Conservation (phyloP, 768 basidiomycete genomes). For the Naganishia antarctica region DNA sequence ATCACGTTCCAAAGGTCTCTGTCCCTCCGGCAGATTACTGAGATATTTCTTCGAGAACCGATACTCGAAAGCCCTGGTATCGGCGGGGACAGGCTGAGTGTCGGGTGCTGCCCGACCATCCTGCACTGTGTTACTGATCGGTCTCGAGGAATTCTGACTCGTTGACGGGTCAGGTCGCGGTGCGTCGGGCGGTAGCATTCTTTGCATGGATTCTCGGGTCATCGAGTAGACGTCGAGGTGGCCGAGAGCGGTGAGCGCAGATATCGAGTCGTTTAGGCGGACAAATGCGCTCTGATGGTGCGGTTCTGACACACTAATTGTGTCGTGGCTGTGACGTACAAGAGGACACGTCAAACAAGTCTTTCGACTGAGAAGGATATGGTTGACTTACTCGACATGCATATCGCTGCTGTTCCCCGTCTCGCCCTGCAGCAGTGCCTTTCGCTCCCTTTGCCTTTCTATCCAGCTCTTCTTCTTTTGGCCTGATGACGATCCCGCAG, state of each 20-base stretch:
- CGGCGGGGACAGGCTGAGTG: slow-evolving; percentile 26
- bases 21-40: slow-evolving; percentile 39
- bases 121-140: slow-evolving; percentile 14
- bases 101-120: background rate
- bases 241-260: slow-evolving; percentile 43
- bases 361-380: too few species aligned
- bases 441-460: slow-evolving; percentile 46
- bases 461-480: slow-evolving; percentile 57
- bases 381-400: slow-evolving; percentile 28
- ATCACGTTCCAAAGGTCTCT: slow-evolving; percentile 48
- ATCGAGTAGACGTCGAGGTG: slow-evolving; percentile 50
- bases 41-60: slow-evolving; percentile 48
- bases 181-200: slow-evolving; percentile 42
- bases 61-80: slow-evolving; percentile 47
- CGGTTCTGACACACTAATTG: background rate
- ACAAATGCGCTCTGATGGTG: slow-evolving; percentile 42
- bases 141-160: slow-evolving; percentile 15
- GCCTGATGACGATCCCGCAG: slow-evolving; percentile 35
- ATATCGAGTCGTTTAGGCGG: slow-evolving; percentile 46
- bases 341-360: background rate
- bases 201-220: slow-evolving; percentile 47
- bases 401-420: slow-evolving; percentile 15
- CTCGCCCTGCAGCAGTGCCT: slow-evolving; percentile 33
- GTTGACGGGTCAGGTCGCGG: background rate
- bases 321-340: background rate